Evolutionary conservation across 768 basidiomycete species (phyloP).

Genomic region (Phlebiopsis flavidoalba): DNA sequence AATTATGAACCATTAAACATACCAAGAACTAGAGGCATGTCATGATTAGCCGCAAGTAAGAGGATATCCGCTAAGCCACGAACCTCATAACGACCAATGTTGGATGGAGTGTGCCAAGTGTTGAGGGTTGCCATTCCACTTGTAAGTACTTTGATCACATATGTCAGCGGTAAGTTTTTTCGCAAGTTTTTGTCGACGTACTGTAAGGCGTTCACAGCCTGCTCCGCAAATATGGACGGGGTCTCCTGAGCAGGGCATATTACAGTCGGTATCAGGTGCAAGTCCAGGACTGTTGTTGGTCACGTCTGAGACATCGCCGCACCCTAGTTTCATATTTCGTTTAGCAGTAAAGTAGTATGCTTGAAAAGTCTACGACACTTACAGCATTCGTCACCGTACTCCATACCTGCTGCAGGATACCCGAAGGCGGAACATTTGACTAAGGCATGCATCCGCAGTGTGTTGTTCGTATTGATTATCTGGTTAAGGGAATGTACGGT

Average conservation of each 20-base stretch:
- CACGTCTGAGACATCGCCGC: conserved; percentile 62
- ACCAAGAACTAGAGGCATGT: neutral
- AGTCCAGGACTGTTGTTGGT: conserved; percentile 25
- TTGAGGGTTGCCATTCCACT: conserved; percentile 35
- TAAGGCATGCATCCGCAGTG: conserved; percentile 59
- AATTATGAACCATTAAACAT: neutral
- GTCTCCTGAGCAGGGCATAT: conserved; percentile 64
- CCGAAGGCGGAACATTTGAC: conserved; percentile 67
- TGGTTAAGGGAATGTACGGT: conserved; percentile 57
- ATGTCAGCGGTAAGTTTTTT: neutral
- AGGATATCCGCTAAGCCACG: conserved; percentile 10
- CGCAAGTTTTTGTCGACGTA: neutral
- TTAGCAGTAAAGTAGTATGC: neutral
- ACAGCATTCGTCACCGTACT: conserved; percentile 74
- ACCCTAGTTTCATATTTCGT: conserved; percentile 38
- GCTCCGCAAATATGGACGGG: conserved; percentile 66
- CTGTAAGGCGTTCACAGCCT: neutral
- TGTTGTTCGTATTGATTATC: conserved; percentile 54
- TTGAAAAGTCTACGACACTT: conserved; percentile 23
- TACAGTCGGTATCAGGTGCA: conserved; percentile 35
- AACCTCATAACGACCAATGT: conserved; percentile 70
- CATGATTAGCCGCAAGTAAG: neutral
- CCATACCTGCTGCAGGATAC: conserved; percentile 66
- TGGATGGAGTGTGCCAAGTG: conserved; percentile 59
- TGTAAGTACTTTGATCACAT: conserved; percentile 20